Evolutionary conservation across 2,329 filamentous ascomycete genomes (phyloP).

Genomic region (Colletotrichum tamarilloi): DNA sequence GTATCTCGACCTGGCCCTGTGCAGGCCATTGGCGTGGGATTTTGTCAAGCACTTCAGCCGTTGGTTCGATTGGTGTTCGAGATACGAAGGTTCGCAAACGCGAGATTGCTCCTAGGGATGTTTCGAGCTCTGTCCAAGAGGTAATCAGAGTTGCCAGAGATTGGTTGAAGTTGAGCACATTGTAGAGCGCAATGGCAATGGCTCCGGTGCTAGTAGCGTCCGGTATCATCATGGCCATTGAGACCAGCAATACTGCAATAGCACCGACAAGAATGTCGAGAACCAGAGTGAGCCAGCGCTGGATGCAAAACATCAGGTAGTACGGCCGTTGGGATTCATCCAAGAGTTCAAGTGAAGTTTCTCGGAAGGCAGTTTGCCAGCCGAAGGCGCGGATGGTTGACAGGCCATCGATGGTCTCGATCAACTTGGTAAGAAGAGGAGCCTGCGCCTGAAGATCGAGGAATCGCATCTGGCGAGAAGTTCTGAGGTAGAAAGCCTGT

Average conservation of each 20-base stretch:
- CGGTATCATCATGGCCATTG: conserved; percentile 10
- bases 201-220: conserved; percentile 29
- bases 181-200: conserved; percentile 44
- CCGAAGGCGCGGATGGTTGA: conserved; percentile 44
- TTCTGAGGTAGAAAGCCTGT: conserved; percentile 53
- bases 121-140: conserved; percentile 39
- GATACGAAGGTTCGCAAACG: conserved; percentile 37
- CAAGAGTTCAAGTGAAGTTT: conserved; percentile 11
- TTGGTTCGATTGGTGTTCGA: conserved; percentile 31
- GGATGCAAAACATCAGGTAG: conserved; percentile 59
- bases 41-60: conserved; percentile 15
- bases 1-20: conserved; percentile 33
- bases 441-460: conserved; percentile 66
- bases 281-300: conserved; percentile 60
- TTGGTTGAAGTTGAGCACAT: conserved; percentile 44
- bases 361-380: conserved; percentile 35
- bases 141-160: conserved; percentile 39
- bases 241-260: conserved; percentile 38
- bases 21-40: conserved; percentile 37
- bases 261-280: conserved; percentile 51
- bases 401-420: conserved; percentile 49
- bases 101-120: conserved; percentile 40
- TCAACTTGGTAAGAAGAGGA: conserved; percentile 53
- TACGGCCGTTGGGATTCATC: conserved; percentile 43
- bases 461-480: conserved; percentile 66